These are phyloP conservation scores for Diaporthe amygdali DNA, from an alignment of 2,329 filamentous ascomycete genomes.

Conservation along the genomic window DNA sequence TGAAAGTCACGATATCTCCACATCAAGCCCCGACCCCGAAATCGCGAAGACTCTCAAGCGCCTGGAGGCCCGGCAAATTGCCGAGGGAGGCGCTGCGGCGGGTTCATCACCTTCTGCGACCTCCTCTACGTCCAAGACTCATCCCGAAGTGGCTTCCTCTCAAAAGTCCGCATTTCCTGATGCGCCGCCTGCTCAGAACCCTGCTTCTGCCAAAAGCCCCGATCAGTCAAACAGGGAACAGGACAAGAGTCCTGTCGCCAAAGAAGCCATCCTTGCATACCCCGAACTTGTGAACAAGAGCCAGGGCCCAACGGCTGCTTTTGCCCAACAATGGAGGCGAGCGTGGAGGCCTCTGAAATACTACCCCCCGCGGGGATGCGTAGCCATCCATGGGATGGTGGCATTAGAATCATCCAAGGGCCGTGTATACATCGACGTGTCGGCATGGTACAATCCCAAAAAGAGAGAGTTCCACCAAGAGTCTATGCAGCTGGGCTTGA, in stretches of 20 bases:
- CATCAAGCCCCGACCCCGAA: slow-evolving; percentile 31
- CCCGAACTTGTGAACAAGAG: slow-evolving; percentile 35
- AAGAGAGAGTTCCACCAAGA: slow-evolving; percentile 48
- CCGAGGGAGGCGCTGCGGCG: slow-evolving; percentile 28
- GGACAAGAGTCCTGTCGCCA: slow-evolving; percentile 15
- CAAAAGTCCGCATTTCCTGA: not conserved
- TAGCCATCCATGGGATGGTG: slow-evolving; percentile 59
- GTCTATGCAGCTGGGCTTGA: slow-evolving; percentile 44
- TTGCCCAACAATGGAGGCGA: slow-evolving; percentile 39
- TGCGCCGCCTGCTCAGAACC: not conserved
- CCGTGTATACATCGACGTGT: slow-evolving; percentile 55
- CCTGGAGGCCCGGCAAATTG: slow-evolving; percentile 27
- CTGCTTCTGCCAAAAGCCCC: not conserved
- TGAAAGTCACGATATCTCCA: slow-evolving; percentile 17
- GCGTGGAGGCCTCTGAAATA: slow-evolving; percentile 48
- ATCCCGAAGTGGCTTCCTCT: not conserved
- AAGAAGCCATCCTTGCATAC: slow-evolving; percentile 30
- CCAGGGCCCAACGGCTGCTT: slow-evolving; percentile 38
- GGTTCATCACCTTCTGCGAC: slow-evolving; percentile 27
- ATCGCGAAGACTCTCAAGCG: slow-evolving; percentile 37
- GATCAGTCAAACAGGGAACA: not conserved
- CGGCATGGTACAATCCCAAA: slow-evolving; percentile 62
- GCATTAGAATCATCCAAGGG: slow-evolving; percentile 54
- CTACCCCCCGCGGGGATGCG: slow-evolving; percentile 54
- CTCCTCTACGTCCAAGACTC: slow-evolving; percentile 9